These are phyloP conservation scores for Plasmodium knowlesi DNA, from an alignment of 169 alveolate species.

Conservation along the genomic window DNA sequence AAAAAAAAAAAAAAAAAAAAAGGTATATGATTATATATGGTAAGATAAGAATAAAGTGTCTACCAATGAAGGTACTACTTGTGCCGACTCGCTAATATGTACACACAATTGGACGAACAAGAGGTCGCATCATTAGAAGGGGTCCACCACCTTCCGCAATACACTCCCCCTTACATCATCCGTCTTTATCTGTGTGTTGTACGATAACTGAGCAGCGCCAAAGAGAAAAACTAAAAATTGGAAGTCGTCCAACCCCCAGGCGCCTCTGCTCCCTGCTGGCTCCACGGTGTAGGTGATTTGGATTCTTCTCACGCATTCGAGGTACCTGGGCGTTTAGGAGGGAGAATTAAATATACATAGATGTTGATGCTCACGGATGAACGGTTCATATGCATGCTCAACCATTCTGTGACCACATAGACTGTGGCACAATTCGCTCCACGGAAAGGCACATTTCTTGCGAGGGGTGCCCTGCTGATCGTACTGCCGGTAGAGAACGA, in stretches of 20 bases:
- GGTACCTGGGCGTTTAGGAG: conserved; percentile 87
- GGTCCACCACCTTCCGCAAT: background rate
- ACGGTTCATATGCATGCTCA: background rate
- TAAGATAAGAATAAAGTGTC: background rate
- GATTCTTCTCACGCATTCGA: conserved; percentile 93
- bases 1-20: background rate
- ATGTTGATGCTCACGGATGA: background rate
- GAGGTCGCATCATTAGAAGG: conserved; percentile 12
- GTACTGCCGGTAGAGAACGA: conserved; percentile 77
- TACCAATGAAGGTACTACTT: background rate
- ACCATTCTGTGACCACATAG: background rate
- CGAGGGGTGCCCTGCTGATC: background rate
- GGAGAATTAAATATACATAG: background rate
- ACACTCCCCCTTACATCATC: conserved; percentile 58
- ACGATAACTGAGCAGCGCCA: conserved; percentile 96
- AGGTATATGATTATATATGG: no score
- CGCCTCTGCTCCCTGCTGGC: conserved; percentile 99
- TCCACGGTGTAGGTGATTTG: conserved; percentile 95
- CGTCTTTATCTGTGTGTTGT: conserved; percentile 76
- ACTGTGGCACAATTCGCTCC: background rate
- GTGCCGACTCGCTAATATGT: no score
- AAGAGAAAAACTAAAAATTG: conserved; percentile 96
- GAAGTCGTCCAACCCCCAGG: conserved; percentile 99
- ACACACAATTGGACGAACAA: no score
- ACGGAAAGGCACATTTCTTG: background rate